phyloP scores from a whole-genome alignment of 768 basidiomycete species.

The Exsudoporus frostii region DNA sequence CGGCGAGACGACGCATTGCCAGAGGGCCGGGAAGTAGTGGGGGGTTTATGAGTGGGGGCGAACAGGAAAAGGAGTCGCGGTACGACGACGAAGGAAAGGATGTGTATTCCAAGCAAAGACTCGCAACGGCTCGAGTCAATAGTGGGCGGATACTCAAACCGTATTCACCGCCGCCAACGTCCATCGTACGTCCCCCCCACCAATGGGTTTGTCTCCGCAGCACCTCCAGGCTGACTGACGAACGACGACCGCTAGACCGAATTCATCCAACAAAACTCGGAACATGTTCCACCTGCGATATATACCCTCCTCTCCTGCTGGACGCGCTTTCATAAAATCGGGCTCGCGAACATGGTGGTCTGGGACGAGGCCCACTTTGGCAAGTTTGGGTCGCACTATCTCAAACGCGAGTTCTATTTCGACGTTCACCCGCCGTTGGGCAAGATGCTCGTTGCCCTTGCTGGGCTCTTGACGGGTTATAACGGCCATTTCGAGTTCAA shows the following conservation, averaged over 20 bases:
- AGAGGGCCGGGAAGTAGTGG: constrained; percentile 34
- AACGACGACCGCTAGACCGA: constrained; percentile 47
- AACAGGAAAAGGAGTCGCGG: constrained; percentile 31
- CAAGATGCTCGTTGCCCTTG: constrained; percentile 97
- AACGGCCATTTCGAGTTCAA: constrained; percentile 92
- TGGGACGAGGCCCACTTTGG: constrained; percentile 99
- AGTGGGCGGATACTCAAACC: constrained; percentile 62
- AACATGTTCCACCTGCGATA: constrained; percentile 71
- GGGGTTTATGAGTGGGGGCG: constrained; percentile 27
- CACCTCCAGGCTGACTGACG: constrained; percentile 2
- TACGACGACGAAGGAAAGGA: constrained; percentile 69
- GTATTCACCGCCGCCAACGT: constrained; percentile 63
- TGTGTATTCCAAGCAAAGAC: constrained; percentile 48
- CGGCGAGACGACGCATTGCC: constrained; percentile 43
- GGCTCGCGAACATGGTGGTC: constrained; percentile 78
- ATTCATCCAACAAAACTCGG: constrained; percentile 75
- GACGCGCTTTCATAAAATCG: constrained; percentile 93
- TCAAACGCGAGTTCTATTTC: constrained; percentile 99
- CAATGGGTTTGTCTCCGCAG: constrained; percentile 4
- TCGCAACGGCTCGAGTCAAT: constrained; percentile 39
- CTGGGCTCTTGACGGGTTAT: constrained; percentile 87
- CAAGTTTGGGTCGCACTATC: constrained; percentile 97
- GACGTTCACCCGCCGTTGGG: constrained; percentile 98
- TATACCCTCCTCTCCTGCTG: constrained; percentile 95
- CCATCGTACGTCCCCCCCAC: constrained; percentile 44